Base-by-base conservation (phyloP, 2,329 filamentous ascomycete genomes). In the Arthrobotrys iridis region DNA sequence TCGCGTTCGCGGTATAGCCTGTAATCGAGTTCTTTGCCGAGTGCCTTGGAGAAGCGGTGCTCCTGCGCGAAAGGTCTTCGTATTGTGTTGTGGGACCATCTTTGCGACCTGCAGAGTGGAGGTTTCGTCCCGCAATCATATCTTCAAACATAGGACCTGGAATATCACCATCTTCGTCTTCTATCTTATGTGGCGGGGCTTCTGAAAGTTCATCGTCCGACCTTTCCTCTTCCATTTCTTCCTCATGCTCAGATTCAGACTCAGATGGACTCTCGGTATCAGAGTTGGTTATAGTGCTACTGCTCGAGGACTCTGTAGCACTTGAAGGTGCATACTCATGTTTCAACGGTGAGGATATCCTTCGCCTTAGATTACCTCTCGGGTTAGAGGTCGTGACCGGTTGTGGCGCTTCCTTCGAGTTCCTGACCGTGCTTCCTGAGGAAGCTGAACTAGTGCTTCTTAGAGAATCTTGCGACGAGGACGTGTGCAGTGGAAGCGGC, bases 321-420 rank as follows among this genome's bases (percentile, higher is more conserved):
- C 89, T 88, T 0, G 95, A 98, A 11, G 94, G 94, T 77, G 93
- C 90, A 79, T 97, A 99, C 83, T 99, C 94, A 81, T 98, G 94
- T 83, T 99, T 99, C 57, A 99, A 85, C 0, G 95, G 95, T 0
- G 95, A 99, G 0, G 95, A 98, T 0, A 89, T 91, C 15, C 60
- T 70, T 30, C 71, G 48, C 28, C 58, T 55, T 8, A 75, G 41
- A 18, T 63, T 59, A 18, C 63, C 63, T 22, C 71, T 40, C 88
- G 87, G 18, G 84, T 83, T 0, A 86, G 87, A 4, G 86, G 86
- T 15, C 86, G 85, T 18, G 87, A 84, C 66, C 88, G 86, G 10
- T 84, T 86, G 76, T 89, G 87, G 46, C 86, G 85, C 64, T 86
- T 83, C 75, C 81, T 33, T 45, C 82, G 35, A 79, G 78, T 70